These are phyloP conservation scores for Hypoxylon sp. DNA, from an alignment of 2,329 filamentous ascomycete genomes.

Conservation along the genomic window DNA sequence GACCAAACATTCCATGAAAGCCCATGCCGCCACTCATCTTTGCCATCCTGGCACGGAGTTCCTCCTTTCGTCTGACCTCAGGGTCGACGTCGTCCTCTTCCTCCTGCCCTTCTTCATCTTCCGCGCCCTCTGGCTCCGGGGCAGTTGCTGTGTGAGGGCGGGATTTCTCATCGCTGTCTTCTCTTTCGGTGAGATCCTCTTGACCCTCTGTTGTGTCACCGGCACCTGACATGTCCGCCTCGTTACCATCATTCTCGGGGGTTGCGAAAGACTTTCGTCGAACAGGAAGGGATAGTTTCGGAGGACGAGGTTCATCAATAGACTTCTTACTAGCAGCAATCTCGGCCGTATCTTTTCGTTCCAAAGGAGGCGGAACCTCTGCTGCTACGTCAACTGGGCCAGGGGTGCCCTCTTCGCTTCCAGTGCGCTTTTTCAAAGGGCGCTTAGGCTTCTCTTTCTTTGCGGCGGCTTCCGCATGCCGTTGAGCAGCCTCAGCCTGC, in stretches of 20 bases:
- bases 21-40: constrained; percentile 97
- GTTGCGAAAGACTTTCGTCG: constrained; percentile 66
- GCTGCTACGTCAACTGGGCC: constrained; percentile 50
- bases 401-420: constrained; percentile 56
- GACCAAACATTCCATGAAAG: constrained; percentile 90
- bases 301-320: constrained; percentile 60
- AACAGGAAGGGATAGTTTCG: constrained; percentile 57
- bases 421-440: constrained; percentile 72
- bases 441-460: constrained; percentile 92
- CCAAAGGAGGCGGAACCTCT: constrained; percentile 54
- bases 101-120: constrained; percentile 74
- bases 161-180: constrained; percentile 76
- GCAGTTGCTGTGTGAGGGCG: constrained; percentile 56
- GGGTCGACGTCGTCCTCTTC: constrained; percentile 90
- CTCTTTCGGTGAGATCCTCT: constrained; percentile 73
- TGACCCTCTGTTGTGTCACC: constrained; percentile 72
- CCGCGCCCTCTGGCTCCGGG: constrained; percentile 52
- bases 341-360: constrained; percentile 63
- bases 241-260: constrained; percentile 68
- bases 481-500: constrained; percentile 87
- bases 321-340: constrained; percentile 60
- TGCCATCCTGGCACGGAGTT: constrained; percentile 93
- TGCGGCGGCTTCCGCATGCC: constrained; percentile 79
- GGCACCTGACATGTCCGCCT: constrained; percentile 73
- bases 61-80: constrained; percentile 85